Evolutionary conservation across 1,284 basidiomycete species (phyloP), one percentile per base, ranked within the genome.

Genomic region (Cutaneotrichosporon sp.): DNA sequence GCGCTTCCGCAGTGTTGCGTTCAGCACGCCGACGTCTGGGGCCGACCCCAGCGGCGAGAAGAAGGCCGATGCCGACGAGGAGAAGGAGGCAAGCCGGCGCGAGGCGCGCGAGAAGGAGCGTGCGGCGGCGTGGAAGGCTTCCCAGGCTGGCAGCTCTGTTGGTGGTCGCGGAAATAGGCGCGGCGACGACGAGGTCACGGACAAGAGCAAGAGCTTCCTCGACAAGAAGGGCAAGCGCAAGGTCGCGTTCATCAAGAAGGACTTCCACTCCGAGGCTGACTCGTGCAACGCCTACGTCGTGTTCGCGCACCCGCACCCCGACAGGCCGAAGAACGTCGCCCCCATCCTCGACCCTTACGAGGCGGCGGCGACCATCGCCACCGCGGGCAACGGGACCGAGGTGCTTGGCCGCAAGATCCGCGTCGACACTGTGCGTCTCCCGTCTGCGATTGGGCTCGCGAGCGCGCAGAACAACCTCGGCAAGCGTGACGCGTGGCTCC

Each of bases 231-330:
- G 97, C 78, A 98, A 97, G 83, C 91, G 95, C 79, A 91, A 90
- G 70, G 88, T 98, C 43, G 92, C 94, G 0, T 97, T 93, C 76
- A 97, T 98, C 78, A 92, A 93, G 73, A 87, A 89, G 62, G 91
- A 95, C 25, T 86, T 94, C 72, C 91, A 95, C 77, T 80, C 85
- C 1, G 83, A 84, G 25, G 86, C 87, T 3, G 86, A 86, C 66
- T 84, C 86, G 25, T 84, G 90, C 64, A 90, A 93, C 72, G 91
- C 91, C 1, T 97, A 97, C 75, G 80, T 94, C 58, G 91, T 97
- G 29, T 93, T 95, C 75, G 90, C 88, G 1, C 85, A 91, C 75
- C 81, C 87, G 9, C 70, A 77, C 16, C 86, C 86, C 5, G 69
- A 79, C 60, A 68, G 77, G 56, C 64, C 76, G 1, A 65, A 79